Evolutionary conservation across 495 filamentous ascomycete species (phyloP), one percentile per base, ranked within the genome.

Genomic region (Aspergillus conjunctus): DNA sequence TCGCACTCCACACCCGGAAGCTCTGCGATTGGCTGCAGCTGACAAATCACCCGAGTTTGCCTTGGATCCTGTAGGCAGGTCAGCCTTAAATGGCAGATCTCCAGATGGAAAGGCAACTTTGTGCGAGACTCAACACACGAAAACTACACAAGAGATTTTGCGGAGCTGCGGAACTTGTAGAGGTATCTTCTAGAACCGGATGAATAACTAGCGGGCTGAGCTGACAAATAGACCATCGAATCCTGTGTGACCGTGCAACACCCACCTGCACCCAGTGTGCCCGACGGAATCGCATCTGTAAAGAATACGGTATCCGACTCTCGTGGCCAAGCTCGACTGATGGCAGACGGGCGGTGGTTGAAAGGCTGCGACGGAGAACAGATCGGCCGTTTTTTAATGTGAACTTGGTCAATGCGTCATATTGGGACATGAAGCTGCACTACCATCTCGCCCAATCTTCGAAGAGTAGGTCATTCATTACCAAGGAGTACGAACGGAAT

Each of bases 151-250:
- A 33, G 30, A 50, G 3, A 57, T 57, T 44, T 5, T 17, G 17
- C 11, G 55, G 22, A 57, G 55, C 44, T 57, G 55, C 30, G 44
- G 55, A 21, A 57, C 55, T 15, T 57, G 55, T 17, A 49, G 55
- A 50, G 54, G 54, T 57, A 57, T 26, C 34, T 56, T 39, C 41
- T 50, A 39, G 5, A 44, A 45, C 18, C 30, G 7, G 17, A 20
- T 20, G 21, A 43, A 46, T 20, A n/a, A n/a, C n/a, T n/a, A 12
- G 33, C n/a, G 14, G 4, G 14, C 32, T n/a, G 11, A 32, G 54
- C 26, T 56, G 54, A 56, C 52, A 45, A 45, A 48, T 37, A 62
- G 59, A 57, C 48, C 53, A 46, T n/a, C 53, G 59, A 32, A 62
- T 57, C 45, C 37, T 34, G 22, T 62, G 53, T 31, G 59, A 62